Evolutionary conservation across 164 flowering plant species (phyloP), one percentile per base, ranked within the genome.

Genomic region (Nymphaea thermarum): DNA sequence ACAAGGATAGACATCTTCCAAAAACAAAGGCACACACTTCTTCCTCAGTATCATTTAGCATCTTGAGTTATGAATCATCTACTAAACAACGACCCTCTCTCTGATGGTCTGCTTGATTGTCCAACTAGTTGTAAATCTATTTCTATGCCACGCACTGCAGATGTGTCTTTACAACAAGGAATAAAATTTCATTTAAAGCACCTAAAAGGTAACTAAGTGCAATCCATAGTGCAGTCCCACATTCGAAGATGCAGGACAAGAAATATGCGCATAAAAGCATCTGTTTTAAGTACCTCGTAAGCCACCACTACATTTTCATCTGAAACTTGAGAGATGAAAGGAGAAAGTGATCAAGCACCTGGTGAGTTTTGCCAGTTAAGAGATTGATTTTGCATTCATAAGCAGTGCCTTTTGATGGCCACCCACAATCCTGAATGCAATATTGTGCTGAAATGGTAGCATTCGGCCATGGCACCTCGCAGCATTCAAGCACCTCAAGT

Each of bases 361-460:
- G 98, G 84, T 94, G 97, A 18, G 98, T 94, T 18, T 81, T 78
- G 44, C 98, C 97, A 43, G 98, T 94, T 78, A 94, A 78, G 63
- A 94, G 93, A 79, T 84, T 88, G 70, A 94, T 88, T 81, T 80
- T 89, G 70, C 94, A 94, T 76, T 91, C 96, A 70, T 84, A 91
- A 6, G 97, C 98, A 71, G 74, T 76, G 66, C 88, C 82, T 77
- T 80, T 84, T 42, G 74, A 61, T 25, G 87, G 86, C 99, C 99
- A 94, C 64, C 87, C 88, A 81, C 84, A 80, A 73, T 86, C 87
- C 69, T 86, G 88, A 66, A 91, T 65, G 45, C 68, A 55, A 72
- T 84, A 86, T 61, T 80, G 80, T 66, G 81, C 78, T 78, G 82
- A 83, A 77, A 70, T 70, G 42, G 14, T 62, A 53, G 79, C 44